Conservation (phyloP, 1,284 basidiomycete species). For the Phylloboletellus chloephorus region DNA sequence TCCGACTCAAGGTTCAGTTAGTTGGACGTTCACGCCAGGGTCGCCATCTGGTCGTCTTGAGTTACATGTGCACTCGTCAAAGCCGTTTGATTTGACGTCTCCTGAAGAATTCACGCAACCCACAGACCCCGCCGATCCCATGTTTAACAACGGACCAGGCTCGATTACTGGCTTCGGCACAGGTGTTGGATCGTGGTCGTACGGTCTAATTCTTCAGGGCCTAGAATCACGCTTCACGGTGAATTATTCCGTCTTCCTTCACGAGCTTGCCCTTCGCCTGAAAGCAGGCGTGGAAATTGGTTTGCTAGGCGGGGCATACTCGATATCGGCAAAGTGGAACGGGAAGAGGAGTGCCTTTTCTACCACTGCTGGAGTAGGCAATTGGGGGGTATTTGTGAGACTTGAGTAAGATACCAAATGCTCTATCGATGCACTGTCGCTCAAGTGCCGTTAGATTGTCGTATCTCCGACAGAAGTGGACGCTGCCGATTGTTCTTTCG, state of each 20-base stretch:
- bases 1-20: slow-evolving; percentile 24
- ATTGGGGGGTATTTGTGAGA: slow-evolving; percentile 30
- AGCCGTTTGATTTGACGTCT: slow-evolving; percentile 29
- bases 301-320: slow-evolving; percentile 23
- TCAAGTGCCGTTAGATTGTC: slow-evolving; percentile 31
- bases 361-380: slow-evolving; percentile 30
- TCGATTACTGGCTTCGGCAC: slow-evolving; percentile 29
- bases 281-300: slow-evolving; percentile 34
- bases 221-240: slow-evolving; percentile 28
- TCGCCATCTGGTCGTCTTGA: slow-evolving; percentile 26
- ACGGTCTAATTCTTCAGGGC: slow-evolving; percentile 28
- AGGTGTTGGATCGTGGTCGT: slow-evolving; percentile 31
- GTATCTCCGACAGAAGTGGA: slow-evolving; percentile 50
- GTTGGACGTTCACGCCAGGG: slow-evolving; percentile 26
- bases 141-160: slow-evolving; percentile 29
- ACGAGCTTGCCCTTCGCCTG: slow-evolving; percentile 31
- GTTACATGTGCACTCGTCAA: slow-evolving; percentile 28
- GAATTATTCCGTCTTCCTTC: slow-evolving; percentile 29
- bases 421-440: slow-evolving; percentile 5
- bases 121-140: slow-evolving; percentile 18
- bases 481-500: slow-evolving; percentile 50
- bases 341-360: slow-evolving; percentile 29
- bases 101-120: slow-evolving; percentile 21
- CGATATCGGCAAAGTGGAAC: slow-evolving; percentile 31
- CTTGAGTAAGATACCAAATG: slow-evolving; percentile 26